Evolutionary conservation across 306 rosid genomes (phyloP).

Genomic region (Corylus heterophylla): DNA sequence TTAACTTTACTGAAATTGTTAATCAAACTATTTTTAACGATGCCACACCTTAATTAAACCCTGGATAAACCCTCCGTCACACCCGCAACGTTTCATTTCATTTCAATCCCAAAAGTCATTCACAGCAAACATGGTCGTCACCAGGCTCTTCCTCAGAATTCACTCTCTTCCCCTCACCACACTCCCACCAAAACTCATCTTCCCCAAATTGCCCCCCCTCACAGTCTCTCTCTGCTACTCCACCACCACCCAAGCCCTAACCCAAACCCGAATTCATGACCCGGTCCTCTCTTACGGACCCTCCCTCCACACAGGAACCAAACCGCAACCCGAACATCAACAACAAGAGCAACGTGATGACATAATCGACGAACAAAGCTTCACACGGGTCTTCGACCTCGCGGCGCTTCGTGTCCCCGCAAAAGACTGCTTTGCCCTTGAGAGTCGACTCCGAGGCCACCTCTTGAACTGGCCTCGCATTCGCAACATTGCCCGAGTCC

Average conservation of each 20-base stretch:
- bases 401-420: slow-evolving; percentile 86
- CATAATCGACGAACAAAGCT: slow-evolving; percentile 39
- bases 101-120: background rate
- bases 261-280: slow-evolving; percentile 24
- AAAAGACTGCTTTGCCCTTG: slow-evolving; percentile 66
- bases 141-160: slow-evolving; percentile 42
- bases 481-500: slow-evolving; percentile 82
- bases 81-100: background rate
- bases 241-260: background rate
- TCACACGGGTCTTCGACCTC: slow-evolving; percentile 62
- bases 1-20: no score
- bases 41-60: background rate
- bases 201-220: slow-evolving; percentile 26
- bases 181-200: slow-evolving; percentile 28
- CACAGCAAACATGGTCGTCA: slow-evolving; percentile 20
- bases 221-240: slow-evolving; percentile 21
- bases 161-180: slow-evolving; percentile 31
- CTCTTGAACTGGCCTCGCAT: slow-evolving; percentile 94
- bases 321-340: slow-evolving; percentile 22
- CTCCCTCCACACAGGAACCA: slow-evolving; percentile 60
- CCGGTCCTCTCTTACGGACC: slow-evolving; percentile 62
- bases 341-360: slow-evolving; percentile 19
- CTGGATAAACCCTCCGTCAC: background rate
- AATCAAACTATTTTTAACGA: no score
- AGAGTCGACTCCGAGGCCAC: slow-evolving; percentile 82